Base-by-base conservation (phyloP, 2,329 filamentous ascomycete genomes). In the Aspergillus fumigatus region DNA sequence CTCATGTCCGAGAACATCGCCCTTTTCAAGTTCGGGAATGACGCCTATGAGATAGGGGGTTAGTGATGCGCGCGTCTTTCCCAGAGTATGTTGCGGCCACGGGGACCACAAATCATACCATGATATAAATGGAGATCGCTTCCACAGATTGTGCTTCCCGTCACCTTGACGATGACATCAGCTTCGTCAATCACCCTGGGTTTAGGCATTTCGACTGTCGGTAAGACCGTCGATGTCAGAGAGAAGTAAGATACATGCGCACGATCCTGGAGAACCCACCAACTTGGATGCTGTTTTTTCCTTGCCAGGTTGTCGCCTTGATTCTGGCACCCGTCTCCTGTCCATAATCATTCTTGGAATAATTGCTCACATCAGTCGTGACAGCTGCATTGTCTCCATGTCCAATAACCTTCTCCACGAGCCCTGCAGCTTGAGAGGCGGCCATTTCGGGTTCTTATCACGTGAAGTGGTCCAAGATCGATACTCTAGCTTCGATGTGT, bases 161-260 rank as follows among this genome's bases (percentile, higher is more conserved):
- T 95, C 35, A 96, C 83, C 68, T 88, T 91, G 63, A 94, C 78
- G 58, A 96, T 91, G 10, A 92, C 89, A 68, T 95, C 91, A 52
- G 78, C 77, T 47, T 85, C 81, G 70, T 94, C 89, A 26, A 93
- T 71, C 29, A 94, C 80, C 65, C 82, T 85, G 2, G 91, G 90
- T 64, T 86, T 88, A 0, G 88, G 82, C 4, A 84, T 83, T 35
- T 90, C 83, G 50, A 86, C 80, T 82, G 35, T 32, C 47, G 48
- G 19, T 49, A 11, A 29, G 59, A 29, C 53, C 26, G 19, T 40
- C 8, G 10, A 26, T 25, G 23, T 7, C 17, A 45, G 25, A 4
- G 9, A 49, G 27, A 50, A 29, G 32, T 7, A 7, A 27, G 2
- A 25, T n/a, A 50, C 8, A 23, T 7, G 27, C 14, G 11, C 29